Conservation (phyloP, 1,284 basidiomycete species). For the Ganoderma leucocontextum region DNA sequence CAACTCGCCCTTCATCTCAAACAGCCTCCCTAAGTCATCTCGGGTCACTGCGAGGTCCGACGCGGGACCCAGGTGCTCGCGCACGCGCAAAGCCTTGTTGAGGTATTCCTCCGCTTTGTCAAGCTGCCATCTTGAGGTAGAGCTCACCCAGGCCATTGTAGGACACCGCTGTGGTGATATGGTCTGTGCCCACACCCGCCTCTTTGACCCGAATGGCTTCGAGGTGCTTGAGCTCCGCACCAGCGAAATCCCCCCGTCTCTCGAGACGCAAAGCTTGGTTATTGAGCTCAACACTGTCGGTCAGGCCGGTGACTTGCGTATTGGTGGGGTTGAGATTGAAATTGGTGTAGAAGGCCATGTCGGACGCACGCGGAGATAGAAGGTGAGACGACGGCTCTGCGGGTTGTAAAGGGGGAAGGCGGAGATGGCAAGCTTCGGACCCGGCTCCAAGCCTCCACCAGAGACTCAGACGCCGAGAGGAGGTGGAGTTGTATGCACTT, state of each 20-base stretch:
- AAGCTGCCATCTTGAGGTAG: slow-evolving; percentile 43
- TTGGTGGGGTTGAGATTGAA: slow-evolving; percentile 27
- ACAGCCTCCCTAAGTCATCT: slow-evolving; percentile 45
- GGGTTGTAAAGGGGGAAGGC: not conserved
- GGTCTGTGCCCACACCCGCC: slow-evolving; percentile 25
- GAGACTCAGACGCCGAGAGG: slow-evolving; percentile 1
- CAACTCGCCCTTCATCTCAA: slow-evolving; percentile 44
- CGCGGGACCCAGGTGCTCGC: slow-evolving; percentile 30
- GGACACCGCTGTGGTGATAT: slow-evolving; percentile 40
- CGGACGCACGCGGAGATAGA: not conserved
- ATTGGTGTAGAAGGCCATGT: slow-evolving; percentile 3
- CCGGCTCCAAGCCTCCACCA: not conserved
- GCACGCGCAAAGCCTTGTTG: slow-evolving; percentile 40
- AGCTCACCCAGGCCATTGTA: slow-evolving; percentile 46
- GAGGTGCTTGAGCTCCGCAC: slow-evolving; percentile 41
- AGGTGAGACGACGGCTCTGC: slow-evolving; percentile 7
- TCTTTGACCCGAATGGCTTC: slow-evolving; percentile 43
- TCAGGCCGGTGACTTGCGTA: slow-evolving; percentile 12
- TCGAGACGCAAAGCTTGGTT: slow-evolving; percentile 37
- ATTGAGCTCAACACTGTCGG: slow-evolving; percentile 32
- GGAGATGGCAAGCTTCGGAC: not conserved
- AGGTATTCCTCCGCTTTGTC: slow-evolving; percentile 46
- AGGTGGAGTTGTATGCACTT: slow-evolving; percentile 23
- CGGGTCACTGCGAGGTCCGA: slow-evolving; percentile 45
- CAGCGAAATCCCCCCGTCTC: slow-evolving; percentile 37